phyloP scores from a whole-genome alignment of 371 early-diverging fungal genomes.

The Neoconidiobolus thromboides region DNA sequence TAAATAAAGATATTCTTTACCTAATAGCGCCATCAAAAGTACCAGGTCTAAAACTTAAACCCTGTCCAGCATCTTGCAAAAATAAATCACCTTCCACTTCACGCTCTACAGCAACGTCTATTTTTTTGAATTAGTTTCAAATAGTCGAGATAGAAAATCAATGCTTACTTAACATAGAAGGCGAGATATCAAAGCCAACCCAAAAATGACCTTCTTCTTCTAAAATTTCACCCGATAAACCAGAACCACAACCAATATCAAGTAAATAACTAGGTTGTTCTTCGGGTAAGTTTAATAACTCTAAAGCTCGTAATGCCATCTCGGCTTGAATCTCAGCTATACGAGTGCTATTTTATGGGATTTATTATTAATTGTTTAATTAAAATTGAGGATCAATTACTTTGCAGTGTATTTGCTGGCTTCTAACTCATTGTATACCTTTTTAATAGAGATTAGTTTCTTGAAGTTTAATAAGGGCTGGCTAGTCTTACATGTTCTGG shows the following conservation, averaged over 20 bases:
- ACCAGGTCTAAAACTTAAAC: slow-evolving; percentile 87
- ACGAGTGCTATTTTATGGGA: slow-evolving; percentile 42
- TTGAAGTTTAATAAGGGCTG: not conserved
- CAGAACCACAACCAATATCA: slow-evolving; percentile 97
- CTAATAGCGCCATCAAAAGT: slow-evolving; percentile 94
- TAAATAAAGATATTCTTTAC: slow-evolving; percentile 14
- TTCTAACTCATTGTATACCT: slow-evolving; percentile 77
- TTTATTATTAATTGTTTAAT: not conserved
- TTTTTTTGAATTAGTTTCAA: not conserved
- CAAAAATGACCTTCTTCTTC: slow-evolving; percentile 86
- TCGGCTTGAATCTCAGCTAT: slow-evolving; percentile 83
- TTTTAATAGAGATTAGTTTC: not conserved
- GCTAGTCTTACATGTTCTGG: slow-evolving; percentile 67
- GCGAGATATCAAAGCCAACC: slow-evolving; percentile 95
- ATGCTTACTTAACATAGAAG: slow-evolving; percentile 64
- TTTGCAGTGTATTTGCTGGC: slow-evolving; percentile 89
- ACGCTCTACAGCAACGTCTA: slow-evolving; percentile 51
- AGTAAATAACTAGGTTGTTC: slow-evolving; percentile 54
- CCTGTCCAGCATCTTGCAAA: slow-evolving; percentile 92
- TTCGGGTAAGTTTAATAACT: slow-evolving; percentile 65
- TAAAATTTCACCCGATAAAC: slow-evolving; percentile 86
- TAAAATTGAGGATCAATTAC: slow-evolving; percentile 20
- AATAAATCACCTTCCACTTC: slow-evolving; percentile 86
- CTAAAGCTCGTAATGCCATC: slow-evolving; percentile 81
- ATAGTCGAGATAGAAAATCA: not conserved